Evolutionary conservation across 768 basidiomycete genomes (phyloP), one percentile per base, ranked within the genome.

Genomic region (Rhizopogon roseolus): DNA sequence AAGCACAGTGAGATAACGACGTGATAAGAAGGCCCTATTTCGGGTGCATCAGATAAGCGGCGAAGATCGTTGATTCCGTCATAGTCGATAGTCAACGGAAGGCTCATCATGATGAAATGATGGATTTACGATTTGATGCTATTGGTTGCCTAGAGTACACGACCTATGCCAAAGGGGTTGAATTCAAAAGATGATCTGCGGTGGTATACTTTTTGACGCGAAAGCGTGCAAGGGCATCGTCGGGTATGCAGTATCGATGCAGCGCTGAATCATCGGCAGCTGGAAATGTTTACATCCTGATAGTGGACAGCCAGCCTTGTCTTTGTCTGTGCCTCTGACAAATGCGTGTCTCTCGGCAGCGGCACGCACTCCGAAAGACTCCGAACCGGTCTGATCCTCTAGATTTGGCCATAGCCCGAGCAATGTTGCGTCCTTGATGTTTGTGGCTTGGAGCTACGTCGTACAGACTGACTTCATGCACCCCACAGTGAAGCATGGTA

Each of bases 61-160:
- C 7, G 50, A 40, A 38, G 32, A 49, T 54, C 48, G 4, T 16
- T 29, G 29, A 54, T 54, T 40, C 27, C 38, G 50, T 51, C 27
- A 44, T 28, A 44, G n/a, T 28, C n/a, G 29, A 44, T 28, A 44
- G n/a, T 28, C n/a, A 44, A 44, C 43, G 27, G 13, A 22, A 41
- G 19, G 36, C 34, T 11, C 16, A 36, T 16, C 19, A 25, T 11
- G 36, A 3, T 37, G 36, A 48, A 29, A 16, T 22, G 22, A 49
- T 22, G 25, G 38, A 49, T 22, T 34, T 36, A 49, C 48, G 34
- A 49, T 49, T 29, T n/a, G 38, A 51, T 51, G 29, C 50, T 0
- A 19, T 8, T 39, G 16, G 49, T 49, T 36, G 34, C 48, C 48
- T 38, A 14, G 29, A 36, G 14, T 46, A n/a, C 44, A 27, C 8